Conservation (phyloP, 331 rosid genomes). For the Malus hybrid region DNA sequence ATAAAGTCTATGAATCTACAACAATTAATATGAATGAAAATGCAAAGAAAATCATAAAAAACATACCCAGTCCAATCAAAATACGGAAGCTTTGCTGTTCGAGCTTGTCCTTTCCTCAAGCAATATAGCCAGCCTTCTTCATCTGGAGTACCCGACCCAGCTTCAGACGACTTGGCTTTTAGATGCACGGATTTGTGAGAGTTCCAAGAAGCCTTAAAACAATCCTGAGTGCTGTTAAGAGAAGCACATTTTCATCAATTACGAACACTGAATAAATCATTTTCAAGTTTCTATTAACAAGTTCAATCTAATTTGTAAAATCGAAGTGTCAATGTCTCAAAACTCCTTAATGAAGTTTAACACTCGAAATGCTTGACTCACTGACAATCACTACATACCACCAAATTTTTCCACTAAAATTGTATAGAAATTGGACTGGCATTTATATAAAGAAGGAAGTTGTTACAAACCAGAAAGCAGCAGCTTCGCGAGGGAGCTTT, state of each 20-base stretch:
- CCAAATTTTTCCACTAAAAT: background rate
- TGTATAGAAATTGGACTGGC: background rate
- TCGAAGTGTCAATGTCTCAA: too few species aligned
- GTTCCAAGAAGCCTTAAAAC: slow-evolving; percentile 94
- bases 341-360: background rate
- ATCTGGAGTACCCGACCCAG: slow-evolving; percentile 27
- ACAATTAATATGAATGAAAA: slow-evolving; percentile 3
- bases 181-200: slow-evolving; percentile 77
- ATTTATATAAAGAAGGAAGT: background rate
- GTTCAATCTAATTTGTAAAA: background rate
- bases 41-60: background rate
- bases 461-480: slow-evolving; percentile 85
- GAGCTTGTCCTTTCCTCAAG: slow-evolving; percentile 74
- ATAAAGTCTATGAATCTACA: background rate
- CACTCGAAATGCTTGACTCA: background rate
- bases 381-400: background rate
- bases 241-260: background rate
- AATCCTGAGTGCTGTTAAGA: slow-evolving; percentile 83
- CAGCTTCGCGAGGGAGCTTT: slow-evolving; percentile 86
- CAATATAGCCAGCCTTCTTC: slow-evolving; percentile 77
- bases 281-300: background rate
- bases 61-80: slow-evolving; percentile 95
- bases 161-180: slow-evolving; percentile 47
- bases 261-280: background rate
- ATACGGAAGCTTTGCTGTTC: slow-evolving; percentile 68